phyloP scores from a whole-genome alignment of 352 stramenopile genomes.

The Sclerospora graminicola region DNA sequence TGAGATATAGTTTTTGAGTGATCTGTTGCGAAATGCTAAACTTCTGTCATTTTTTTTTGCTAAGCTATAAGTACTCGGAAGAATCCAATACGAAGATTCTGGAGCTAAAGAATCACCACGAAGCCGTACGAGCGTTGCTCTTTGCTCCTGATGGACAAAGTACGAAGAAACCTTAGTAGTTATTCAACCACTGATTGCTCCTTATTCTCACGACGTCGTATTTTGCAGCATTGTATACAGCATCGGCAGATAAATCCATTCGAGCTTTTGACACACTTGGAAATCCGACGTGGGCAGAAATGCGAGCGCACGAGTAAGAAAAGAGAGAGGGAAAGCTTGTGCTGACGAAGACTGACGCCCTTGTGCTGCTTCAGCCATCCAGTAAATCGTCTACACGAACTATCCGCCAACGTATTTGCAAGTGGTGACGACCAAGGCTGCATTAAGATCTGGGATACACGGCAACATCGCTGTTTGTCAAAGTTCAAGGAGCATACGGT shows the following conservation, averaged over 20 bases:
- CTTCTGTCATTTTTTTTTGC: neutral
- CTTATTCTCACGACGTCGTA: slow-evolving; percentile 4
- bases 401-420: slow-evolving; percentile 60
- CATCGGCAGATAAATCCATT: slow-evolving; percentile 72
- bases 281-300: slow-evolving; percentile 68
- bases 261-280: slow-evolving; percentile 71
- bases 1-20: slow-evolving; percentile 15
- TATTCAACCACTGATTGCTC: slow-evolving; percentile 1
- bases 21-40: neutral
- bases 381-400: slow-evolving; percentile 64
- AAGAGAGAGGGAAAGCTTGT: neutral
- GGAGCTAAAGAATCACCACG: slow-evolving; percentile 66
- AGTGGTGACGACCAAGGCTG: slow-evolving; percentile 76
- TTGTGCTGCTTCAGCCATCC: slow-evolving; percentile 26
- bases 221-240: slow-evolving; percentile 56
- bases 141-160: slow-evolving; percentile 74
- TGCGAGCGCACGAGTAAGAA: slow-evolving; percentile 66
- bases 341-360: neutral
- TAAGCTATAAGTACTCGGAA: slow-evolving; percentile 74
- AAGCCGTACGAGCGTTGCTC: slow-evolving; percentile 53
- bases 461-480: slow-evolving; percentile 72
- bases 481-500: slow-evolving; percentile 90
- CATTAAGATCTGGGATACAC: slow-evolving; percentile 84
- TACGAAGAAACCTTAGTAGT: too few relatives aligned
- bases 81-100: slow-evolving; percentile 59